phyloP scores from a whole-genome alignment of 352 stramenopile genomes.

The Phytophthora gonapodyides region DNA sequence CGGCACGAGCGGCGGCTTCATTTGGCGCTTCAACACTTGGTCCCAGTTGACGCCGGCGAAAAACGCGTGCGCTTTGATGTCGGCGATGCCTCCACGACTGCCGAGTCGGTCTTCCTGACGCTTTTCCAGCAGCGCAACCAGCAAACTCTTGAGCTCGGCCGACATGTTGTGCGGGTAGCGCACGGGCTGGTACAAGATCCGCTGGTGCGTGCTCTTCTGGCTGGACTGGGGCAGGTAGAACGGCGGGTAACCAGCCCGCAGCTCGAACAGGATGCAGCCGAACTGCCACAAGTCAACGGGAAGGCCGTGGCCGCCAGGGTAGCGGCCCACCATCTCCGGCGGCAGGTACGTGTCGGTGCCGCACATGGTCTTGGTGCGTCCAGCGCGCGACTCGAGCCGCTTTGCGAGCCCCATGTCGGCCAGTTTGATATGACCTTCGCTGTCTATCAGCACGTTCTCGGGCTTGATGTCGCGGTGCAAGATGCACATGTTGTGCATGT shows the following conservation, averaged over 20 bases:
- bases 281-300: conserved; percentile 95
- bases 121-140: conserved; percentile 78
- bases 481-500: conserved; percentile 94
- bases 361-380: conserved; percentile 90
- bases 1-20: conserved; percentile 64
- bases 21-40: conserved; percentile 66
- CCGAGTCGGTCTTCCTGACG: conserved; percentile 82
- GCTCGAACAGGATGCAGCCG: conserved; percentile 94
- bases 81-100: conserved; percentile 53
- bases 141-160: conserved; percentile 71
- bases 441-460: conserved; percentile 91
- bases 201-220: conserved; percentile 88
- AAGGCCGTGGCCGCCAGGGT: conserved; percentile 80
- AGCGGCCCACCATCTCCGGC: conserved; percentile 87
- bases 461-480: conserved; percentile 94
- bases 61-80: conserved; percentile 78
- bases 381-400: conserved; percentile 68
- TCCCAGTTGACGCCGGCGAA: conserved; percentile 83
- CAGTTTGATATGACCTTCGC: conserved; percentile 90
- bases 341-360: conserved; percentile 91
- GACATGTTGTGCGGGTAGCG: conserved; percentile 87
- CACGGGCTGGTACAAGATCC: conserved; percentile 89
- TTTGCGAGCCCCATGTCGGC: conserved; percentile 93
- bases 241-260: conserved; percentile 90
- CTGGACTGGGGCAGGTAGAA: conserved; percentile 93